Conservation (phyloP, 192 early-diverging fungal species). For the Coemansia sp. region DNA sequence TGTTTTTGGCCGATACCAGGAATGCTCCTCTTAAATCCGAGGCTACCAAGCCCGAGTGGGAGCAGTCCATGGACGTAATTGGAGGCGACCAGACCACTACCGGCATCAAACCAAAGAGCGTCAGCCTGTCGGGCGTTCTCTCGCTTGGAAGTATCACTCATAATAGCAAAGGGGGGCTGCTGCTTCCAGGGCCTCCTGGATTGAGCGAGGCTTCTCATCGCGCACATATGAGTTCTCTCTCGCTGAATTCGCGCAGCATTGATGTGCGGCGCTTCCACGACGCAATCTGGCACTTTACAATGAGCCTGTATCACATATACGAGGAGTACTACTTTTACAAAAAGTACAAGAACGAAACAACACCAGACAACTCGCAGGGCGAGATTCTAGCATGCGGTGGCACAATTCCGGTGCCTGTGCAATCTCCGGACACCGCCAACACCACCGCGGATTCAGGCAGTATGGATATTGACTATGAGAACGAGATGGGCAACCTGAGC, state of each 20-base stretch:
- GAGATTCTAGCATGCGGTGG: neutral
- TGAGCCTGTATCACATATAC: slow-evolving; percentile 52
- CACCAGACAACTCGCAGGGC: slow-evolving; percentile 28
- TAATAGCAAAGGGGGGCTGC: neutral
- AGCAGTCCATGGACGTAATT: slow-evolving; percentile 12
- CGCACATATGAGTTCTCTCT: neutral
- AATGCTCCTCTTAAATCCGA: slow-evolving; percentile 22
- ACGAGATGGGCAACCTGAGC: slow-evolving; percentile 15
- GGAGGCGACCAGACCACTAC: neutral
- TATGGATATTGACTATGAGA: slow-evolving; percentile 15
- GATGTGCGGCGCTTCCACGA: slow-evolving; percentile 50
- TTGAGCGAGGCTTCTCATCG: neutral
- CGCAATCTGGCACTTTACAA: slow-evolving; percentile 52
- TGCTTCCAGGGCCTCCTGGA: neutral
- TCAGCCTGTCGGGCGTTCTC: slow-evolving; percentile 29
- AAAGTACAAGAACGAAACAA: slow-evolving; percentile 37
- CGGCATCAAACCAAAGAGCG: slow-evolving; percentile 28
- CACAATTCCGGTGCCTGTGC: slow-evolving; percentile 19
- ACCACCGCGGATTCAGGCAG: slow-evolving; percentile 1
- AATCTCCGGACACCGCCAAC: slow-evolving; percentile 5
- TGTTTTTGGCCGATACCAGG: slow-evolving; percentile 12
- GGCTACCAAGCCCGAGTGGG: slow-evolving; percentile 27
- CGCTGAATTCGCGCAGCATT: slow-evolving; percentile 2
- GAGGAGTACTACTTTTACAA: slow-evolving; percentile 54
- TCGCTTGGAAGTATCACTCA: neutral